Conservation (phyloP, 345 rosid species). For the Sisymbrium altissimum region DNA sequence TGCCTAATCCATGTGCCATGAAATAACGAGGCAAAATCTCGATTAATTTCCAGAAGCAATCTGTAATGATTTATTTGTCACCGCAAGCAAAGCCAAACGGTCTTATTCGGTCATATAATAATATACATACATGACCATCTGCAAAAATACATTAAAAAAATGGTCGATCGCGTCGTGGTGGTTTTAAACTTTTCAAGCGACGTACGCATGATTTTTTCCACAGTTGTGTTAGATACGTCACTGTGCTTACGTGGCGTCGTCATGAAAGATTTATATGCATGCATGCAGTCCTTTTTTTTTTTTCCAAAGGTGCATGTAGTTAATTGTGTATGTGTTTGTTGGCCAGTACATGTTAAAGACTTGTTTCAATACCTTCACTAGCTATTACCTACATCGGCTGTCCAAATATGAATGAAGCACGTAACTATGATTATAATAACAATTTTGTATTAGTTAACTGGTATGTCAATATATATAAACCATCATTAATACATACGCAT, state of each 20-base stretch:
- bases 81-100: slow-evolving; percentile 4
- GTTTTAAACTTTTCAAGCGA: neutral
- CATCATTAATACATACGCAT: neutral
- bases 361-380: neutral
- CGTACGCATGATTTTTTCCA: neutral
- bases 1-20: slow-evolving; percentile 10
- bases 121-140: neutral
- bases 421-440: neutral
- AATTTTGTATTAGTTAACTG: neutral
- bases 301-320: neutral
- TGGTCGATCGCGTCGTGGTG: neutral
- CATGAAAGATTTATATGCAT: neutral
- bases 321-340: neutral
- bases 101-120: slow-evolving; percentile 1
- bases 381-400: neutral
- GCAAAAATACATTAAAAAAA: neutral
- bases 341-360: neutral
- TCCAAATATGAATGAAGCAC: neutral
- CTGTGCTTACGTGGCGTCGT: neutral
- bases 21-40: slow-evolving; percentile 1
- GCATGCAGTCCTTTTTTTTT: neutral
- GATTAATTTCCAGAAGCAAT: neutral
- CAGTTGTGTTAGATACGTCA: neutral
- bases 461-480: neutral
- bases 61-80: slow-evolving; percentile 10